phyloP scores from a whole-genome alignment of 345 rosid species.

The Hibiscus tridactylites region DNA sequence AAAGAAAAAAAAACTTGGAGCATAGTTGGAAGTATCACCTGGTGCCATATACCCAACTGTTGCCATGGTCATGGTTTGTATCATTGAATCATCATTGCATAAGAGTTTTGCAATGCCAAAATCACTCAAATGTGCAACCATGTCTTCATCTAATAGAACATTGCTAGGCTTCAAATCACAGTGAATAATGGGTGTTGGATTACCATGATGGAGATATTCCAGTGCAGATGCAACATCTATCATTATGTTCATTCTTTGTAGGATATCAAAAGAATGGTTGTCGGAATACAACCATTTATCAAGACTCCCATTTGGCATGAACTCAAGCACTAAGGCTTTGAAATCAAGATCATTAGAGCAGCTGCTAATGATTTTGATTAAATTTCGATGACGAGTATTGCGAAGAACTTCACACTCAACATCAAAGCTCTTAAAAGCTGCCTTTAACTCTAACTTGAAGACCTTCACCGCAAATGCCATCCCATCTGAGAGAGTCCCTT shows the following conservation, averaged over 20 bases:
- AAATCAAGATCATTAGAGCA: slow-evolving; percentile 8
- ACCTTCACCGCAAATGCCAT: slow-evolving; percentile 13
- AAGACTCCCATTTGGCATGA: slow-evolving; percentile 14
- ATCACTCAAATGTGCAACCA: slow-evolving; percentile 10
- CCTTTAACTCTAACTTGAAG: not conserved
- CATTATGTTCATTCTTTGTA: slow-evolving; percentile 5
- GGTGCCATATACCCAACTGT: slow-evolving; percentile 5
- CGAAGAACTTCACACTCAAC: slow-evolving; percentile 12
- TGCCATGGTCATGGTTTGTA: not conserved
- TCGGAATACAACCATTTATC: slow-evolving; percentile 11
- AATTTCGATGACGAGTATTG: slow-evolving; percentile 15
- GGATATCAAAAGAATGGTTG: not conserved
- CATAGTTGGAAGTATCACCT: not conserved
- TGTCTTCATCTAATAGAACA: not conserved
- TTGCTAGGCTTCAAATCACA: slow-evolving; percentile 7
- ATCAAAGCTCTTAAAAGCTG: slow-evolving; percentile 2
- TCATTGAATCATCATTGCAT: not conserved
- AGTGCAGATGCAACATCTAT: not conserved
- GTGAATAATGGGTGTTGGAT: not conserved
- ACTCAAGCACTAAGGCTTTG: slow-evolving; percentile 15
- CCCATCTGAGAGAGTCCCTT: slow-evolving; percentile 1
- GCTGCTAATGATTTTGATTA: slow-evolving; percentile 6
- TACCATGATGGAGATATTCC: slow-evolving; percentile 6
- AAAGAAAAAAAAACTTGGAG: not conserved
- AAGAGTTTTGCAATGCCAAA: slow-evolving; percentile 6